These are phyloP conservation scores for Mesembryanthemum crystallinum DNA, from an alignment of 148 eudicot species.

Conservation along the genomic window DNA sequence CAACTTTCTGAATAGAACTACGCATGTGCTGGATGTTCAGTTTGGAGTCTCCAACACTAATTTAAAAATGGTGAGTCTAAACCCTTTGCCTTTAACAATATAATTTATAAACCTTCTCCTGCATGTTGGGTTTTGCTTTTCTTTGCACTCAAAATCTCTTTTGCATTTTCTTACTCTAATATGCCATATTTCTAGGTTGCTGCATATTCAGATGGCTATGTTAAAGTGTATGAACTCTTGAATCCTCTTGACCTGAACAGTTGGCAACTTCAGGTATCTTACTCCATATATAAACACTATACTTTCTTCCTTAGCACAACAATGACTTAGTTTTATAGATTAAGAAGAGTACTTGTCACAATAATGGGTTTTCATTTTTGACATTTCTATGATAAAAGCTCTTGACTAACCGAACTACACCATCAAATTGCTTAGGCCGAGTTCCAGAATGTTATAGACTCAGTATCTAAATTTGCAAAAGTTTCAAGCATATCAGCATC, in stretches of 20 bases:
- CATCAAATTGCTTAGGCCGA: conserved; percentile 59
- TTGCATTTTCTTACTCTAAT: conserved; percentile 3
- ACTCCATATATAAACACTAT: not conserved
- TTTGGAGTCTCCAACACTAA: conserved; percentile 59
- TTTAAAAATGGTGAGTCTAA: conserved; percentile 70
- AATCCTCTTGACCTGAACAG: conserved; percentile 71
- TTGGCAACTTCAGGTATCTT: conserved; percentile 95
- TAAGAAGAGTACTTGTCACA: conserved; percentile 3
- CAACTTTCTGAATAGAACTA: conserved; percentile 45
- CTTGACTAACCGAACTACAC: conserved; percentile 10
- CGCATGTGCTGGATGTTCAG: conserved; percentile 61
- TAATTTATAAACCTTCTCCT: not conserved
- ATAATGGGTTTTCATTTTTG: not conserved
- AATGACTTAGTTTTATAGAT: not conserved
- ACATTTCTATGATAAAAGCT: not conserved
- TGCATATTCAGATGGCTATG: conserved; percentile 85
- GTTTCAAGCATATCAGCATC: conserved; percentile 73
- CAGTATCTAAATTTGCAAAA: conserved; percentile 69
- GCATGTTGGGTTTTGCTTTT: not conserved
- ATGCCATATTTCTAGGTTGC: conserved; percentile 46
- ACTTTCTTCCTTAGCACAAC: not conserved
- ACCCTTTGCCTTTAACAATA: not conserved
- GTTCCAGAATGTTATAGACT: conserved; percentile 78
- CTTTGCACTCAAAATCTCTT: not conserved
- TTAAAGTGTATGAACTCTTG: conserved; percentile 69